Percentiles rank a stretch among this genome's conserved stretches.
phyloP scores from a whole-genome alignment of 2,329 filamentous ascomycete genomes.

The Ceratocystis huliohia region DNA sequence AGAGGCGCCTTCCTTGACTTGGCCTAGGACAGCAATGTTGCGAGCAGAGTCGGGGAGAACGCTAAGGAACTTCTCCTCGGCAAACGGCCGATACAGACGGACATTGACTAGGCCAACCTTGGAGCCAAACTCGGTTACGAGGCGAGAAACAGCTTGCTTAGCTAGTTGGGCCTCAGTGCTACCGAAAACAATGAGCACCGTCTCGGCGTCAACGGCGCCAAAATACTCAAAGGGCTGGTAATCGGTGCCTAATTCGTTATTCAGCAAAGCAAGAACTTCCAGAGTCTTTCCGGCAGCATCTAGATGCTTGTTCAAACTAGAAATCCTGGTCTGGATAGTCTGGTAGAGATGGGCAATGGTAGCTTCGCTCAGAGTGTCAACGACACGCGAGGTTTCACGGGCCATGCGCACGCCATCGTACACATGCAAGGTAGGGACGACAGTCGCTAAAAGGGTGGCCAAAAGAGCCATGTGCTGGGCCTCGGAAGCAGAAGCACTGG shows the following conservation, averaged over 20 bases:
- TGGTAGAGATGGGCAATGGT: conserved; percentile 58
- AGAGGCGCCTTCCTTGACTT: conserved; percentile 63
- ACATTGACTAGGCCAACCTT: conserved; percentile 84
- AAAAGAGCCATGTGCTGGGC: conserved; percentile 92
- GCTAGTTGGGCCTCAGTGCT: conserved; percentile 80
- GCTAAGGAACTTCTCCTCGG: conserved; percentile 84
- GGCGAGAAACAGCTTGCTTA: conserved; percentile 61
- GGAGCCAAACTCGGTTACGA: conserved; percentile 54
- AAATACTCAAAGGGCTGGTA: conserved; percentile 92
- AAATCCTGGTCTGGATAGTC: conserved; percentile 48
- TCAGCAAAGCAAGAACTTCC: conserved; percentile 61
- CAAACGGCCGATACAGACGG: conserved; percentile 85
- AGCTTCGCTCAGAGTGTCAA: conserved; percentile 64
- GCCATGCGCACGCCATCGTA: conserved; percentile 79
- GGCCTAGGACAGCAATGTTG: conserved; percentile 74
- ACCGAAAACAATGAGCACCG: conserved; percentile 83
- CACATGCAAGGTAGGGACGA: conserved; percentile 73
- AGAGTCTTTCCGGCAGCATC: conserved; percentile 60
- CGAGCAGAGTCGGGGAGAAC: conserved; percentile 62
- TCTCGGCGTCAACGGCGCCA: conserved; percentile 66
- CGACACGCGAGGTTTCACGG: conserved; percentile 67
- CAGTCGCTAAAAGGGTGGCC: conserved; percentile 63
- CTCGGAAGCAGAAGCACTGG: conserved; percentile 78
- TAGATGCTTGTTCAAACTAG: conserved; percentile 54
- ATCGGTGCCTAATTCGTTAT: conserved; percentile 82